Conservation (phyloP, 305 asterid genomes). For the Rubia tinctorum region DNA sequence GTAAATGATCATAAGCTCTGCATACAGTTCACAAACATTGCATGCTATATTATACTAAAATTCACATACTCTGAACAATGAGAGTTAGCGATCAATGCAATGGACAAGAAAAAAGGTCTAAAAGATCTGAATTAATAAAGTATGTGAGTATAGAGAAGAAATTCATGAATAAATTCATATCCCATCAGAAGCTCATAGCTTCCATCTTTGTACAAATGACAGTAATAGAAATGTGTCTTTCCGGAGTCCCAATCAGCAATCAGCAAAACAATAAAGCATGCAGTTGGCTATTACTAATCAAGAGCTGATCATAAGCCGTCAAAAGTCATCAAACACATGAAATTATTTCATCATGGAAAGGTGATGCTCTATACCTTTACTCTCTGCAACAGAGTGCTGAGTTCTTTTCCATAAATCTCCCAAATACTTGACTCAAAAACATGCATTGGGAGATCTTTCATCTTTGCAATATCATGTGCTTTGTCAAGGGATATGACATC, state of each 20-base stretch:
- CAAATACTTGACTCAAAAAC: neutral
- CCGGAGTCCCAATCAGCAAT: constrained; percentile 1
- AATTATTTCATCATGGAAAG: neutral
- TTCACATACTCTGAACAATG: no score
- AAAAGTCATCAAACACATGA: neutral
- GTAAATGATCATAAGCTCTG: neutral
- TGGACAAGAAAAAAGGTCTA: neutral
- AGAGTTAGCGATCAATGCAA: neutral
- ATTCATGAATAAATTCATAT: no score
- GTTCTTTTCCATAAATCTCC: constrained; percentile 1
- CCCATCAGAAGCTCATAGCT: no score
- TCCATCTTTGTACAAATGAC: no score
- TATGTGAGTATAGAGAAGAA: no score
- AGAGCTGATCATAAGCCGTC: neutral
- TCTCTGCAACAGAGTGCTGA: neutral
- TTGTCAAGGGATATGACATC: constrained; percentile 1
- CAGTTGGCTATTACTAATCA: neutral
- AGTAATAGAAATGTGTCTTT: no score
- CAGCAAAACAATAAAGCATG: neutral
- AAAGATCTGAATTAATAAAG: no score
- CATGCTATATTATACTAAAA: neutral
- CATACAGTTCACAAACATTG: neutral
- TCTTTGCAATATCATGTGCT: constrained; percentile 14
- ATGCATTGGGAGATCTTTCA: constrained; percentile 1
- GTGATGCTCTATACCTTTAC: neutral